Evolutionary conservation across 1,284 basidiomycete species (phyloP).

Genomic region (Leccinum laetum): DNA sequence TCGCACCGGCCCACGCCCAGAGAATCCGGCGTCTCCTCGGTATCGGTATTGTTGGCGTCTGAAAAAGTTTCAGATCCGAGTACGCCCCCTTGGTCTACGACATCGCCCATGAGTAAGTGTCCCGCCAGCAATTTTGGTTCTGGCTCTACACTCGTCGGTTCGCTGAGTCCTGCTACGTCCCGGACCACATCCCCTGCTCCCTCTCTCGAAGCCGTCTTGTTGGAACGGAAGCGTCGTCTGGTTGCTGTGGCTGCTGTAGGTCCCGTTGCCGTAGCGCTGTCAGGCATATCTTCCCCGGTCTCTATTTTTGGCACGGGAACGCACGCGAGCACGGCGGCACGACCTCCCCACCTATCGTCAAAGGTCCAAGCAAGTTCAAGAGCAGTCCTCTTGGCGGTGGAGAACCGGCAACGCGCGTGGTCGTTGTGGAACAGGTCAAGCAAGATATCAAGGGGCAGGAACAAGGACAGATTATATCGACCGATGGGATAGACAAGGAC

Average conservation of each 20-base stretch:
- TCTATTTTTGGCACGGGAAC: neutral
- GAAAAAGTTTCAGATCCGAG: neutral
- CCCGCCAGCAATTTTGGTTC: constrained; percentile 16
- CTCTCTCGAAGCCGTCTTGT: constrained; percentile 60
- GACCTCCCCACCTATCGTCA: too few relatives aligned
- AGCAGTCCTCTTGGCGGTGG: too few relatives aligned
- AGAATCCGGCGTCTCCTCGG: too few relatives aligned
- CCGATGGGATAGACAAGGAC: constrained; percentile 8
- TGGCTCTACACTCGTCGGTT: constrained; percentile 2
- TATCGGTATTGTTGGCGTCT: neutral
- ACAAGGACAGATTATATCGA: constrained; percentile 18
- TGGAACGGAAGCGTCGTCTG: constrained; percentile 54
- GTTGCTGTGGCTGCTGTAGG: constrained; percentile 17
- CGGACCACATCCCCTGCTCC: constrained; percentile 45
- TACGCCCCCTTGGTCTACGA: neutral
- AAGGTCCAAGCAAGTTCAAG: too few relatives aligned
- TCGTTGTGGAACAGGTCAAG: constrained; percentile 43
- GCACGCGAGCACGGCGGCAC: constrained; percentile 6
- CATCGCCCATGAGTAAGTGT: constrained; percentile 10
- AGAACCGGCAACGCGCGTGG: constrained; percentile 34
- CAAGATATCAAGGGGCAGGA: constrained; percentile 25
- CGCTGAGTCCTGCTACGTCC: constrained; percentile 19
- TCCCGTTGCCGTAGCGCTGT: neutral
- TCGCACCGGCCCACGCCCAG: too few relatives aligned
- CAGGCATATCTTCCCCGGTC: constrained; percentile 10